Percentiles rank a stretch among this genome's conserved stretches.
phyloP scores from a whole-genome alignment of 2,329 filamentous ascomycete genomes.

The Epichloe baconii region DNA sequence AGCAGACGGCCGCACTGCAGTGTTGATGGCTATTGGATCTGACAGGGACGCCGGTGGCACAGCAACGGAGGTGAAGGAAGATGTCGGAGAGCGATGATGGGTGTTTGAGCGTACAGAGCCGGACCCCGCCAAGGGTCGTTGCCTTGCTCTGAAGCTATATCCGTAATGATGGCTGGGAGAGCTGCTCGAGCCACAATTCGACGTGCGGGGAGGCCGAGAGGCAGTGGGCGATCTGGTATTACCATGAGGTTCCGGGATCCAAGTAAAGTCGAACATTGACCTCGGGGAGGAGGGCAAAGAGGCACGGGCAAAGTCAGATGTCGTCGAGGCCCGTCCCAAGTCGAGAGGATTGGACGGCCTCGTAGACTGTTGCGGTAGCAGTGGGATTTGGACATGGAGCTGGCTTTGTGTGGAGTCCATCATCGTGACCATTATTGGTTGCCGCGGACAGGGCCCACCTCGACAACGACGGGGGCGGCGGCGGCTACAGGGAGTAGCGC shows the following conservation, averaged over 20 bases:
- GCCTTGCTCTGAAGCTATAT: conserved; percentile 1
- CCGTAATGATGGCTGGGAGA: background rate
- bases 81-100: background rate
- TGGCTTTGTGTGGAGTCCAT: conserved; percentile 3
- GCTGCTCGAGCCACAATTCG: background rate
- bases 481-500: background rate
- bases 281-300: conserved; percentile 1
- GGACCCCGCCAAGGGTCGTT: background rate
- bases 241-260: background rate
- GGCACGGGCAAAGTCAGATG: background rate
- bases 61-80: background rate
- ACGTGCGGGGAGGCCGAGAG: background rate
- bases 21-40: background rate
- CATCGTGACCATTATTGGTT: conserved; percentile 3
- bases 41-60: background rate
- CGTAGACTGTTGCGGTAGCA: background rate
- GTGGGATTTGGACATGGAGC: conserved; percentile 4
- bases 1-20: background rate
- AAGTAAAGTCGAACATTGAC: conserved; percentile 5
- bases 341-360: background rate
- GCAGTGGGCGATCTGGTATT: background rate
- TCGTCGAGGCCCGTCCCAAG: background rate
- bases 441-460: background rate
- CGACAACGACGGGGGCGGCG: background rate
- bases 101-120: background rate